A percentile compares a stretch with the other conserved stretches of the same genome.
Conservation (phyloP, 495 filamentous ascomycete species). For the Penicillium flavigenum region DNA sequence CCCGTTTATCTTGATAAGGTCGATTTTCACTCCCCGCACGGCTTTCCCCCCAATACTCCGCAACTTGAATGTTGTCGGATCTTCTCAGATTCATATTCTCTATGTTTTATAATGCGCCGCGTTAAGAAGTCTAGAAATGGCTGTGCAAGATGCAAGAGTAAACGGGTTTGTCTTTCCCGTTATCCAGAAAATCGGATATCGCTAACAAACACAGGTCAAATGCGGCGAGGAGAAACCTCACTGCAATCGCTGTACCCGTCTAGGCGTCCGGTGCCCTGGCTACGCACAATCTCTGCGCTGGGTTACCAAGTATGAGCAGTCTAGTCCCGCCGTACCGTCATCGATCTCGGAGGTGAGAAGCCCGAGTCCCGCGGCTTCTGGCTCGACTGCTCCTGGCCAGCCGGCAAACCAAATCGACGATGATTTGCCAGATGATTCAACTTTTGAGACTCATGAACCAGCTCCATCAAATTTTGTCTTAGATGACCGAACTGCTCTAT, state of each 20-base stretch:
- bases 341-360: conserved; percentile 14
- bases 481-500: conserved; percentile 24
- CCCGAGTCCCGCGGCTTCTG: conserved; percentile 14
- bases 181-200: background rate
- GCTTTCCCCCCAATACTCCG: conserved; percentile 6
- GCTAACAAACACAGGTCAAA: conserved; percentile 44
- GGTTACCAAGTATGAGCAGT: conserved; percentile 51
- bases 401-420: conserved; percentile 1
- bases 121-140: conserved; percentile 51
- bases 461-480: conserved; percentile 17
- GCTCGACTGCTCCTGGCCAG: conserved; percentile 8
- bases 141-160: conserved; percentile 52
- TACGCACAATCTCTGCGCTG: conserved; percentile 54
- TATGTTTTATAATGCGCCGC: conserved; percentile 36
- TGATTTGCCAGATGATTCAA: conserved; percentile 12
- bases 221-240: conserved; percentile 56
- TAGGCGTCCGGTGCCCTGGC: conserved; percentile 52
- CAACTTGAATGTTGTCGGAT: conserved; percentile 8
- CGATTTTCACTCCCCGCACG: conserved; percentile 20
- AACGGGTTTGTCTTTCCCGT: conserved; percentile 38
- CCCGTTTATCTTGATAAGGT: conserved; percentile 17
- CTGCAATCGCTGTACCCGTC: conserved; percentile 51
- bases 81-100: conserved; percentile 2
- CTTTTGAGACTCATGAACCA: conserved; percentile 7
- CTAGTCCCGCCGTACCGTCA: conserved; percentile 18